Base-by-base conservation (phyloP, 108 stramenopile species). In the Skeletonema costatum region DNA sequence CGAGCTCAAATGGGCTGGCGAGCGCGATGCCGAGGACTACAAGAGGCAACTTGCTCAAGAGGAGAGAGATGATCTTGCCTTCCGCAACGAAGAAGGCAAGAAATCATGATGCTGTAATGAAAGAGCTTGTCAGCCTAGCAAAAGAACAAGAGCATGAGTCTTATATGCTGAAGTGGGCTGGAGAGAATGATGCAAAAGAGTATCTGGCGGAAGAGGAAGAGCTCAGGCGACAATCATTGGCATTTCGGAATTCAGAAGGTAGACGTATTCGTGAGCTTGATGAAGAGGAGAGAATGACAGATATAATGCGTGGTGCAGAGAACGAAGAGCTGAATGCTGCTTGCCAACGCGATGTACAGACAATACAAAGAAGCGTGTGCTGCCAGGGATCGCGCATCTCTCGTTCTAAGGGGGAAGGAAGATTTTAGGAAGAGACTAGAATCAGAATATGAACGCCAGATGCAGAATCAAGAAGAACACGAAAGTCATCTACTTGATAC, bases 141-240 rank as follows among this genome's bases (percentile, higher is more conserved):
- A 71, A 74, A 60, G 91, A 93, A 61, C 84, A 88, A 60, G 95
- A 93, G 80, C 80, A 89, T 35, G 92, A 96, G 77, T 88, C 88
- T 2, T 90, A 71, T 69, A 84, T 89, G 83, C 68, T 92, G 56
- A 93, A 93, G 58, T 93, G 91, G 87, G 89, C 90, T 10, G 95
- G 80, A 3, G 88, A 93, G 48, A 77, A 90, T 64, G 95, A 96
- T 69, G 90, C 81, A 4, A 88, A 91, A 64, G 82, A 60, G 32
- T 93, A 96, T 65, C 56, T 89, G 9, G 51, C 60, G 19, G 74
- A 91, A 31, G 35, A 83, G 32, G 86, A 84, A 66, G 81, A 92
- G 70, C 86, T 91, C 50, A 82, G 92, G 7, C 84, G 92, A 29
- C 67, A 90, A 66, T 91, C 90, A 10, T 73, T 93, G 35, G 82